These are phyloP conservation scores for Lenwebbia sp. DNA, from an alignment of 345 rosid species.

Conservation along the genomic window DNA sequence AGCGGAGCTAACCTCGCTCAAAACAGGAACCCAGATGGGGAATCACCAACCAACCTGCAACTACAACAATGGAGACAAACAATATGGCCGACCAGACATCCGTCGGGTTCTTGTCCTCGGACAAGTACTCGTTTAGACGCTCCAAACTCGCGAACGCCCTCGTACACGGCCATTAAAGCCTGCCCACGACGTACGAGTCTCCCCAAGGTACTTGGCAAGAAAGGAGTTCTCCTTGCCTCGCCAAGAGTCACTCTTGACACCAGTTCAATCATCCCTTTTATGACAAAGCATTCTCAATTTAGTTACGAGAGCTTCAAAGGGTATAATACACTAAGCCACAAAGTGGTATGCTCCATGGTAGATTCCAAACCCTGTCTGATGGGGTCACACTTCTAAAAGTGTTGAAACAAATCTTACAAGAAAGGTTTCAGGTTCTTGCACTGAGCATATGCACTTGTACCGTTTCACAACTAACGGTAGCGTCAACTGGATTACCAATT, in stretches of 20 bases:
- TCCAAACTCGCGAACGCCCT: no score
- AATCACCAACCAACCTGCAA: no score
- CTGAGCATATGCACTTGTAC: neutral
- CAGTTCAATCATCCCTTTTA: neutral
- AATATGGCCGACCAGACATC: no score
- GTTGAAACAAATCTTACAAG: neutral
- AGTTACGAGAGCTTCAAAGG: neutral
- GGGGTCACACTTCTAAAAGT: neutral
- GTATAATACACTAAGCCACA: neutral
- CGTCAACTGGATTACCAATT: neutral
- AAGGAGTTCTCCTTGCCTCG: constrained; percentile 45
- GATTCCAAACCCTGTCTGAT: neutral
- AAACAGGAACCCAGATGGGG: no score
- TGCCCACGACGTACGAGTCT: constrained; percentile 24
- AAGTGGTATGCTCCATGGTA: neutral
- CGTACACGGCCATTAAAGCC: neutral
- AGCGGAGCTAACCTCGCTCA: constrained; percentile 48
- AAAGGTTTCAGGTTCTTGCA: neutral
- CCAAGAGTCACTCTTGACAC: no score
- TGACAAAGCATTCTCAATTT: neutral
- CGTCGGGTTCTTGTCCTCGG: no score
- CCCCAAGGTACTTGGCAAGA: constrained; percentile 26
- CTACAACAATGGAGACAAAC: no score
- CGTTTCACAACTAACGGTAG: neutral
- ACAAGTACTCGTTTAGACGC: no score